Base-by-base conservation (phyloP, 1,284 basidiomycete genomes). In the Caloboletus inedulis region DNA sequence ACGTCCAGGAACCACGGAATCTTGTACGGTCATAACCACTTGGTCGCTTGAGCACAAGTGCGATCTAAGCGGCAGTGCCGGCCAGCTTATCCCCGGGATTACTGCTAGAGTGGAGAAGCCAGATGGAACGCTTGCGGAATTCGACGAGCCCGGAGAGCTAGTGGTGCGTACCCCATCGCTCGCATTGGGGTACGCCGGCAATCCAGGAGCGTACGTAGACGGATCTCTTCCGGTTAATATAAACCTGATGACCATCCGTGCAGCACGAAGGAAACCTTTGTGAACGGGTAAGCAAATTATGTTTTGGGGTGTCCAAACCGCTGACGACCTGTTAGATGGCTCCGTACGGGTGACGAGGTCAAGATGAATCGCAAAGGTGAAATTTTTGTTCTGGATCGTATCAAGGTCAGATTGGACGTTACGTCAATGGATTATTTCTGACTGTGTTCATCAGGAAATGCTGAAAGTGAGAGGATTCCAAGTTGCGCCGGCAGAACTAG, bases 311-410 rank as follows among this genome's bases (percentile, higher is more conserved):
- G 9, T 31, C n/a, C 34, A 41, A 16, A 21, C 27, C 3, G 33
- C 53, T 45, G 47, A 80, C 68, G 9, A 70, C 69, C 9, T 63
- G n/a, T 16, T 71, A 82, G 84, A 37, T 89, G 84, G 84, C 76
- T 89, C 7, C 77, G 76, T 47, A 88, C 85, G 0, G 87, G 87
- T 3, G 87, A 89, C 60, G 81, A 85, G 62, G 85, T 81, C 12
- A 74, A 75, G 59, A 79, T 88, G 56, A 74, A 80, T 47, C 66
- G 70, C 57, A 74, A 81, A 50, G 77, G 79, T 1, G 81, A 87
- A 56, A 62, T 89, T 4, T 82, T 79, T 64, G 73, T 89, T 30
- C 72, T 87, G 12, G 87, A 89, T 66, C 77, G 87, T 29, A 66
- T 89, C 46, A 89, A 89, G 77, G 84, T 82, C 43, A 16, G 51